Percentiles rank a stretch among this genome's conserved stretches.
Evolutionary conservation across 164 flowering plant species (phyloP).

Genomic region (Vitis riparia): DNA sequence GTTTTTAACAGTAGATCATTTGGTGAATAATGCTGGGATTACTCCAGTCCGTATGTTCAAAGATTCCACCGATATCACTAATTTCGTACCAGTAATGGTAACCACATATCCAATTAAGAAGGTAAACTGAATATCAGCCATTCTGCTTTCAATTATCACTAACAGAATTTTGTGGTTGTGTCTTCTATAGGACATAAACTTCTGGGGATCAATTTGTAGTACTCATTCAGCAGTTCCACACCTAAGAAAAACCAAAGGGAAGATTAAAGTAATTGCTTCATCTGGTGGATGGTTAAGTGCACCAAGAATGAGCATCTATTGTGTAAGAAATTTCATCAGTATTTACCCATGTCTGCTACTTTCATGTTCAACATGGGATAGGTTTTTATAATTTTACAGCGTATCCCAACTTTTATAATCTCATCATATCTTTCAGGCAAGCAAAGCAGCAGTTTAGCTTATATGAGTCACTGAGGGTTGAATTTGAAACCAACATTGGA

Average conservation of each 20-base stretch:
- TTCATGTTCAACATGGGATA: too few relatives aligned
- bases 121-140: too few relatives aligned
- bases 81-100: constrained; percentile 47
- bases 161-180: not conserved
- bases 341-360: not conserved
- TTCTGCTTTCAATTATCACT: too few relatives aligned
- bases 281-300: constrained; percentile 12
- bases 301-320: constrained; percentile 31
- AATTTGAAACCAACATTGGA: constrained; percentile 41
- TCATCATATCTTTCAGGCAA: constrained; percentile 28
- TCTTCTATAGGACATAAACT: constrained; percentile 36
- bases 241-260: constrained; percentile 37
- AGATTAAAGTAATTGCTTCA: constrained; percentile 39
- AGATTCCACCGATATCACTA: constrained; percentile 21
- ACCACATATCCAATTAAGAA: too few relatives aligned
- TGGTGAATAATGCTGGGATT: constrained; percentile 69
- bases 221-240: constrained; percentile 37
- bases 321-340: constrained; percentile 17
- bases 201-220: constrained; percentile 44
- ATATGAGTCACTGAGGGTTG: constrained; percentile 46
- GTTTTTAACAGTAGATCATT: constrained; percentile 59
- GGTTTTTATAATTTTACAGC: not conserved
- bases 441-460: constrained; percentile 50
- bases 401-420: too few relatives aligned
- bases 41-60: constrained; percentile 37